phyloP scores from a whole-genome alignment of 2,329 filamentous ascomycete genomes.

The Amauroascus verrucosus region DNA sequence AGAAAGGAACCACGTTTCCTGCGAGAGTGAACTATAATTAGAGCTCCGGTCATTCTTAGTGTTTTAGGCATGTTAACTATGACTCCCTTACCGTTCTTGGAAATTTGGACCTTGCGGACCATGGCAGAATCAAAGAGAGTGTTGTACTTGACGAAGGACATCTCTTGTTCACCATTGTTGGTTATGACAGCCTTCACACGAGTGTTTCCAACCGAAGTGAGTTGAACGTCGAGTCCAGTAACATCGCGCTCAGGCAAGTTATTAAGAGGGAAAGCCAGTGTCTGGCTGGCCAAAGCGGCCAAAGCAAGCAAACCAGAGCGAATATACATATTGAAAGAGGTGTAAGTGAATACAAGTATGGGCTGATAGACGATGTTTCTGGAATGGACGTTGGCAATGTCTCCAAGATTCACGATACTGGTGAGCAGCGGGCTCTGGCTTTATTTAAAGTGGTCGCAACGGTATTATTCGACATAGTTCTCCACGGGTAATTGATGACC shows the following conservation, averaged over 20 bases:
- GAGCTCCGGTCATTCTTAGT: conserved; percentile 17
- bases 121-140: conserved; percentile 28
- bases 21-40: not conserved
- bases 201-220: conserved; percentile 27
- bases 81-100: conserved; percentile 23
- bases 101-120: conserved; percentile 29
- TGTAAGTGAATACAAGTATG: not conserved
- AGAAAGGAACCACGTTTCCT: conserved; percentile 22
- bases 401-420: not conserved
- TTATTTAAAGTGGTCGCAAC: not conserved
- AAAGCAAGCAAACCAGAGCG: conserved; percentile 3
- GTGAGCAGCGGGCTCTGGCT: not conserved
- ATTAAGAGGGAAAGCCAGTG: not conserved
- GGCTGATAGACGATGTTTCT: not conserved
- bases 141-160: conserved; percentile 31
- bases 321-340: not conserved
- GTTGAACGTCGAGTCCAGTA: conserved; percentile 24
- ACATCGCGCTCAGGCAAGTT: conserved; percentile 17
- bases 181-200: conserved; percentile 30
- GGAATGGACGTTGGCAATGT: not conserved
- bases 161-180: conserved; percentile 26
- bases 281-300: not conserved
- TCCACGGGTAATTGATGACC: not conserved
- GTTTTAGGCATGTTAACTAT: not conserved
- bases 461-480: not conserved